These are phyloP conservation scores for Dothistroma pini DNA, from an alignment of 2,329 filamentous ascomycete genomes.

Conservation along the genomic window DNA sequence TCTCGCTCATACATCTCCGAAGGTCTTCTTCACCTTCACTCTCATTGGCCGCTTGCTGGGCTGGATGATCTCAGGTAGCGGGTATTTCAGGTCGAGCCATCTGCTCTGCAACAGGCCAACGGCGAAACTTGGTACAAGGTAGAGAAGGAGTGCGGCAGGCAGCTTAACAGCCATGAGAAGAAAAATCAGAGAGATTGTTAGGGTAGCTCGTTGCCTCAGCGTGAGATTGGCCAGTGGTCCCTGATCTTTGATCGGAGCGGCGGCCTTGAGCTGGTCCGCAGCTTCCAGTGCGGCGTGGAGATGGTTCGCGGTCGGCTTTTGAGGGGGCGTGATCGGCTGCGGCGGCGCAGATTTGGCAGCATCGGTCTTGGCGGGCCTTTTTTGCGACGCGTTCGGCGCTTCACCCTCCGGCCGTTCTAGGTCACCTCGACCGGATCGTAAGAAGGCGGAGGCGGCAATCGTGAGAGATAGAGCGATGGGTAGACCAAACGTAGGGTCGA, in stretches of 20 bases:
- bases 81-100: conserved; percentile 29
- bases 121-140: conserved; percentile 30
- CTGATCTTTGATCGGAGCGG: background rate
- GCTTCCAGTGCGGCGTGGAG: conserved; percentile 8
- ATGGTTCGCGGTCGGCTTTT: conserved; percentile 3
- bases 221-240: conserved; percentile 11
- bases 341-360: background rate
- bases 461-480: conserved; percentile 13
- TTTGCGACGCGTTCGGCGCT: background rate
- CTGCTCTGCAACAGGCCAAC: conserved; percentile 19
- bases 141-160: conserved; percentile 43
- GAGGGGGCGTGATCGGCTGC: background rate
- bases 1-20: conserved; percentile 7
- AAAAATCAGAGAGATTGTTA: conserved; percentile 35
- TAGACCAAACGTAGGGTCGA: conserved; percentile 45
- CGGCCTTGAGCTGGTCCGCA: conserved; percentile 9
- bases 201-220: conserved; percentile 20
- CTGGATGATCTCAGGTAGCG: conserved; percentile 22
- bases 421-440: background rate
- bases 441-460: conserved; percentile 30
- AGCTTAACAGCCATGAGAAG: conserved; percentile 35
- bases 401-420: background rate
- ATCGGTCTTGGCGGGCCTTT: background rate
- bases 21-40: conserved; percentile 21
- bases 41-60: conserved; percentile 29